Evolutionary conservation across 2,329 filamentous ascomycete species (phyloP), one percentile per base, ranked within the genome.

Genomic region (Cladosporium sp.): DNA sequence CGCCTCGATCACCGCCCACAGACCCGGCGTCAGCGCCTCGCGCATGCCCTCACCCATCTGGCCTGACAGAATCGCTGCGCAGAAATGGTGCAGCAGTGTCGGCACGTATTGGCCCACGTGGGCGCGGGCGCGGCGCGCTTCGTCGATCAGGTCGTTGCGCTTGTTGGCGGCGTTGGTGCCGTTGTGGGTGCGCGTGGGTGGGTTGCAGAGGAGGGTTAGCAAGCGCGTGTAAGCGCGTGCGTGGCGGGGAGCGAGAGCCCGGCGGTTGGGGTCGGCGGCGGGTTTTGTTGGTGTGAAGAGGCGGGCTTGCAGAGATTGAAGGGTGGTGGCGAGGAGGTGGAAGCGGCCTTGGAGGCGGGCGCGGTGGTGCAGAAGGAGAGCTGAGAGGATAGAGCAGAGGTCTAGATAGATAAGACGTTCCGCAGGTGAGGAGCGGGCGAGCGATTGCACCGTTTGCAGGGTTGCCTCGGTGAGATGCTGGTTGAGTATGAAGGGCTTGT

Each of bases 201-300:
- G 82, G 47, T 81, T 80, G 68, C 79, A 82, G 44, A 85, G 74
- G 0, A 79, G 76, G n/a, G 76, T 76, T 18, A 85, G 71, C 7
- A 84, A 67, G 8, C 79, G 75, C 1, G 78, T 73, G 56, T 77
- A 80, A 36, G 74, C 69, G 1, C 70, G 65, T 2, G 76, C 77
- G 51, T 78, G 76, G 15, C 69, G 66, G 13, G 69, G 32, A 54
- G 70, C 68, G 68, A 42, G 60, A n/a, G 5, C 67, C 63, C 8
- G 66, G 60, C 4, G 48, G 20, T 56, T 30, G 47, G 43, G 56
- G 54, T 37, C 57, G 53, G 36, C 61, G 62, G 37, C 7, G 36
- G 37, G 50, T 34, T 13, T 52, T 47, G 71, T 71, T 12, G 72
- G 74, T 4, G 70, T 71, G 64, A 83, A 83, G 9, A 85, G 72